Evolutionary conservation across 441 rosid species (phyloP), one percentile per base, ranked within the genome.

Genomic region (Pelargonium citronellum): DNA sequence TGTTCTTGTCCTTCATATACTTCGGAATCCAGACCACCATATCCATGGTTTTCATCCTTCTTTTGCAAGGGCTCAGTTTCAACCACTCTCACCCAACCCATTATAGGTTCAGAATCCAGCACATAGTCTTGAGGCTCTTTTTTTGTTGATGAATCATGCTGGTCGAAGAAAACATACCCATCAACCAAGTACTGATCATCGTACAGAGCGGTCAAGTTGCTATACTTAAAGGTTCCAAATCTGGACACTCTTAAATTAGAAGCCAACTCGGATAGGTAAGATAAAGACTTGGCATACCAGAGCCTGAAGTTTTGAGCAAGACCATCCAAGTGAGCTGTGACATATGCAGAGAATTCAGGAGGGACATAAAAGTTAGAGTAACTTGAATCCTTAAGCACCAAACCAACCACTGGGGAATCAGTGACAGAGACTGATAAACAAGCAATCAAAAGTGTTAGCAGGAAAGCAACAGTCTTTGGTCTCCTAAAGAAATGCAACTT

Each of bases 351-450:
- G 53, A 84, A 43, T 68, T 82, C 81, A 8, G 80, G 76, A 1
- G 91, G 80, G 9, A 82, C 75, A 67, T 86, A 70, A 16, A 78
- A 78, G 70, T 81, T 65, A 3, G 72, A 46, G 67, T 81, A 75
- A 75, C 70, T 78, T 46, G 79, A 60, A 60, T 68, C 84, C 53
- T 77, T 74, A 16, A 75, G 49, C 65, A 72, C 68, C 63, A 75
- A 47, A 61, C 24, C 95, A 37, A 94, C 88, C 96, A 91, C 86
- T 9, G 99, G 97, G 78, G 91, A 91, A 75, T 91, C 98, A 62
- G 96, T 91, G 73, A 94, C 87, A 73, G 85, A 76, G 58, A 82
- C 15, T 66, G 82, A 83, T 37, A 84, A 60, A 69, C 77, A 75
- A 43, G 78, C 85, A 66, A 84, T 22, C 9, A 75, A 78, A 68